phyloP scores from a whole-genome alignment of 768 basidiomycete genomes.

The Kwoniella shandongensis region DNA sequence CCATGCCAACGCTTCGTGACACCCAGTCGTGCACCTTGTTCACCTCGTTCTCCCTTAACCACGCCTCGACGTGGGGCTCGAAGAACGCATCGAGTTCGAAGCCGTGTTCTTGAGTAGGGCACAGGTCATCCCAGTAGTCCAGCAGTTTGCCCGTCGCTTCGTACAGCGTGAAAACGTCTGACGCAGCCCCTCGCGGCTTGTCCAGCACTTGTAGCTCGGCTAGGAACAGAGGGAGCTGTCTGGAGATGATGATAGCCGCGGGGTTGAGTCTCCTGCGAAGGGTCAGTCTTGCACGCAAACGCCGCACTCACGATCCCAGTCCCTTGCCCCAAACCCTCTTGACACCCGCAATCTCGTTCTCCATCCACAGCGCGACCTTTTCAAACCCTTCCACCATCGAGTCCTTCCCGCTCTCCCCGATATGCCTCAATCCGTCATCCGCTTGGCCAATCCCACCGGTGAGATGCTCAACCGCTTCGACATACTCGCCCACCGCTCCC shows the following conservation, averaged over 20 bases:
- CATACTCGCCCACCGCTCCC: slow-evolving; percentile 48
- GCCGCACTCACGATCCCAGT: slow-evolving; percentile 38
- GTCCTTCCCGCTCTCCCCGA: slow-evolving; percentile 26
- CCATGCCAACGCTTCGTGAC: slow-evolving; percentile 48
- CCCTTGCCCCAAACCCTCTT: slow-evolving; percentile 39
- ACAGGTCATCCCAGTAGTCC: slow-evolving; percentile 47
- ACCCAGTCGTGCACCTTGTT: slow-evolving; percentile 52
- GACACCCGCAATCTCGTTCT: slow-evolving; percentile 38
- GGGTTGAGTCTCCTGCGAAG: slow-evolving; percentile 31
- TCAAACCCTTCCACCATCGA: slow-evolving; percentile 42
- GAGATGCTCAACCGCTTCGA: slow-evolving; percentile 28
- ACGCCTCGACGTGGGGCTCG: slow-evolving; percentile 51
- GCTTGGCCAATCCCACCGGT: slow-evolving; percentile 33
- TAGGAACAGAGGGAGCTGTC: slow-evolving; percentile 51
- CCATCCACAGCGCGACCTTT: slow-evolving; percentile 48
- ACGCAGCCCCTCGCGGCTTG: slow-evolving; percentile 33
- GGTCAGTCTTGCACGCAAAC: background rate
- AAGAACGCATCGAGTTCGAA: slow-evolving; percentile 53
- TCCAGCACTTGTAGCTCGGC: slow-evolving; percentile 51
- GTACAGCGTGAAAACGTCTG: slow-evolving; percentile 50
- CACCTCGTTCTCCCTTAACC: slow-evolving; percentile 47
- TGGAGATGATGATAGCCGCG: slow-evolving; percentile 47
- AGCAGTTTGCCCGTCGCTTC: slow-evolving; percentile 40
- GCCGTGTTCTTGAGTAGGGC: slow-evolving; percentile 43
- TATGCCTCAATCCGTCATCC: slow-evolving; percentile 6